phyloP scores from a whole-genome alignment of 179 eudicot genomes.

The Beta corolliflora region DNA sequence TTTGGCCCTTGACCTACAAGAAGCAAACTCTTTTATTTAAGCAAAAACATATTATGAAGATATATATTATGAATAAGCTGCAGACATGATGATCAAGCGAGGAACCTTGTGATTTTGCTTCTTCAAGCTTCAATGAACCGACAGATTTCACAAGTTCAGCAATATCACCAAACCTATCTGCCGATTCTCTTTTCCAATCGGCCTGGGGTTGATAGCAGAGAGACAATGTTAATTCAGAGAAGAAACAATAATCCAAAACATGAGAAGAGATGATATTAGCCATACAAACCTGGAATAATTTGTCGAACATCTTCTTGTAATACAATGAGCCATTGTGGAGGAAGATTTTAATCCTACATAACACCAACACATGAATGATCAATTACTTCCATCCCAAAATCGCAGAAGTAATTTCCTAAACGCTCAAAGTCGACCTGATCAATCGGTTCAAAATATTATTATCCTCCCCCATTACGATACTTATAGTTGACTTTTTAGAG shows the following conservation, averaged over 20 bases:
- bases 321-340: conserved; percentile 77
- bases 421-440: neutral
- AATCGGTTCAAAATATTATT: neutral
- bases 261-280: neutral
- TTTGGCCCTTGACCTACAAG: conserved; percentile 66
- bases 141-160: conserved; percentile 68
- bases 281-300: conserved; percentile 78
- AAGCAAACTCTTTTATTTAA: conserved; percentile 4
- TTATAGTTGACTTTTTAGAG: neutral
- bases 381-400: neutral
- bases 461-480: neutral
- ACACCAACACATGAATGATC: conserved; percentile 13
- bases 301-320: conserved; percentile 88
- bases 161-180: conserved; percentile 76
- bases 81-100: neutral
- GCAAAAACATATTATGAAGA: conserved; percentile 13
- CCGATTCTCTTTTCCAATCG: conserved; percentile 95
- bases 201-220: conserved; percentile 47
- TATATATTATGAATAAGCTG: conserved; percentile 12
- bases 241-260: neutral
- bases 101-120: conserved; percentile 64
- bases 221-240: neutral
- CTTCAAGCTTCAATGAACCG: conserved; percentile 66
- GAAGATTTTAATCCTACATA: conserved; percentile 78
- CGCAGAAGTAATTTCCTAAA: neutral